phyloP scores from a whole-genome alignment of 148 eudicot species.

The Cornus controversa region DNA sequence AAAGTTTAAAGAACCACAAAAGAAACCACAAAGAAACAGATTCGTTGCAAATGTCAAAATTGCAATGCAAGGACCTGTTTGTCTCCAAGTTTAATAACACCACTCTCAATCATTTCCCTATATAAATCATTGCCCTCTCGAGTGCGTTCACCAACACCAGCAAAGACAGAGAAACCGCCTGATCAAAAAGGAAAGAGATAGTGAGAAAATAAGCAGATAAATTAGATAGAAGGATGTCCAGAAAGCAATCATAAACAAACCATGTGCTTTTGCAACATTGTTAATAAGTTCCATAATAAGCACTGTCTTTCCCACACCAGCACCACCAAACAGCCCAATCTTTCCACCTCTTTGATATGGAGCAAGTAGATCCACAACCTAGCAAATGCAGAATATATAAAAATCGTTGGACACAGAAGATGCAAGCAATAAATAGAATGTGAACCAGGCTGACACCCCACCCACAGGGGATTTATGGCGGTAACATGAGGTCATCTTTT shows the following conservation, averaged over 20 bases:
- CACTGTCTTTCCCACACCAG: constrained; percentile 74
- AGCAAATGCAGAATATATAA: background rate
- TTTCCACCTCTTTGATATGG: constrained; percentile 94
- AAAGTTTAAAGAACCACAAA: background rate
- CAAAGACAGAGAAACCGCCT: constrained; percentile 82
- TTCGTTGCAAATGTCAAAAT: background rate
- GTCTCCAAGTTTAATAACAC: constrained; percentile 97
- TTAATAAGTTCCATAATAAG: constrained; percentile 88
- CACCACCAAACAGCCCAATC: constrained; percentile 84
- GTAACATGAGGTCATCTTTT: too few species aligned
- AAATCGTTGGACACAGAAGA: too few species aligned
- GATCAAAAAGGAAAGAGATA: constrained; percentile 2
- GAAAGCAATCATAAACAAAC: constrained; percentile 30
- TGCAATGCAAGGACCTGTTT: constrained; percentile 54
- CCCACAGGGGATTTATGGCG: too few species aligned
- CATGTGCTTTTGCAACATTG: constrained; percentile 91
- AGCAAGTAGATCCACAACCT: constrained; percentile 94
- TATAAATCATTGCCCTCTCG: constrained; percentile 97
- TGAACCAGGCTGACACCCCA: too few species aligned
- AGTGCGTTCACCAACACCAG: constrained; percentile 88
- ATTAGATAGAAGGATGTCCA: background rate
- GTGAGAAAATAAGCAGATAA: background rate
- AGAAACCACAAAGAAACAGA: background rate
- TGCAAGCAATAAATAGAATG: too few species aligned
- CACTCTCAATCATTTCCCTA: constrained; percentile 98